Conservation (phyloP, 768 basidiomycete species). For the Sporobolomyces pararoseus region DNA sequence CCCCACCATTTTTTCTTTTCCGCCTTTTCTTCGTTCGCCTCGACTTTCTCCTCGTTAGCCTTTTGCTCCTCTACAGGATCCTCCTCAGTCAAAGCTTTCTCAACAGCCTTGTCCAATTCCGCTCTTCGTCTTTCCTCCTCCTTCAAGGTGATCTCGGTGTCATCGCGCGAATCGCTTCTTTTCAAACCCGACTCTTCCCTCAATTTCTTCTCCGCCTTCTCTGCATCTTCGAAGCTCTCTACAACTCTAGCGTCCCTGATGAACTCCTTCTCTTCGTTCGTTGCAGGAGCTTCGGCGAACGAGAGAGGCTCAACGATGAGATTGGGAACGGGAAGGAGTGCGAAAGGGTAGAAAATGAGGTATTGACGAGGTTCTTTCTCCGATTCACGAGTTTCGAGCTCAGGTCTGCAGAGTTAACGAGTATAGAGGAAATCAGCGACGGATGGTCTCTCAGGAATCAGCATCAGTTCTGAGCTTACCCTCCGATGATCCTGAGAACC, state of each 20-base stretch:
- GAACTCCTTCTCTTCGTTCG: slow-evolving; percentile 15
- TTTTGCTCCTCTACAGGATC: background rate
- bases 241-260: slow-evolving; percentile 23
- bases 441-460: too few relatives aligned
- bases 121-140: background rate
- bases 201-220: slow-evolving; percentile 2
- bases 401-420: slow-evolving; percentile 37
- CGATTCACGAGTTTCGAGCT: slow-evolving; percentile 37
- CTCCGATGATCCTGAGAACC: slow-evolving; percentile 35
- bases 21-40: background rate
- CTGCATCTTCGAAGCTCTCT: slow-evolving; percentile 27
- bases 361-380: slow-evolving; percentile 9
- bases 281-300: background rate
- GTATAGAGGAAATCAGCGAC: too few relatives aligned
- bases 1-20: slow-evolving; percentile 31
- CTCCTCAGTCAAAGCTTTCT: background rate
- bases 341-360: slow-evolving; percentile 42
- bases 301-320: slow-evolving; percentile 13
- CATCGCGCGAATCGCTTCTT: background rate
- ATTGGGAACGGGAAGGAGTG: slow-evolving; percentile 6
- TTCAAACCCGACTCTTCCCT: background rate
- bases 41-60: background rate
- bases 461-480: too few relatives aligned
- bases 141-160: background rate
- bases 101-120: background rate